Evolutionary conservation across 495 filamentous ascomycete species (phyloP).

Genomic region (Penicillium subrubescens): DNA sequence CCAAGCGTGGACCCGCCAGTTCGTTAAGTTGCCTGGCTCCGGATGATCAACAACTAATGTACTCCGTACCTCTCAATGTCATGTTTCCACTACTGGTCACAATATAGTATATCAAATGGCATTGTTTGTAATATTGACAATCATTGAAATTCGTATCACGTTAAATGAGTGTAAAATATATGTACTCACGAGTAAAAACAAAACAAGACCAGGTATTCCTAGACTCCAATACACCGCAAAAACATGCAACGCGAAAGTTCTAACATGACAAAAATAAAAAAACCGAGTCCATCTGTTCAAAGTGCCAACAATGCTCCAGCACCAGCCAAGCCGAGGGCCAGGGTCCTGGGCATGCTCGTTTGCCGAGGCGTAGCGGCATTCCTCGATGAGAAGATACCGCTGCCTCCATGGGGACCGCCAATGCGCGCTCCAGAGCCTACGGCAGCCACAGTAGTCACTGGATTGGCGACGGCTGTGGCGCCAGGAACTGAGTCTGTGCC

Average conservation of each 20-base stretch:
- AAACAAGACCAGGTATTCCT: slow-evolving; percentile 11
- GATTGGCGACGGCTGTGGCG: slow-evolving; percentile 66
- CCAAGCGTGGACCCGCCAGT: background rate
- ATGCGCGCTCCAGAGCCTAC: slow-evolving; percentile 42
- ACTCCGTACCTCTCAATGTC: background rate
- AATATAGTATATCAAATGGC: no score
- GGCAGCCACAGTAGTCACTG: slow-evolving; percentile 53
- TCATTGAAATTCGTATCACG: slow-evolving; percentile 6
- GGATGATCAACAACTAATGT: background rate
- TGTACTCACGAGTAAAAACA: background rate
- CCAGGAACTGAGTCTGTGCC: slow-evolving; percentile 67
- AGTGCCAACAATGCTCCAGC: slow-evolving; percentile 33
- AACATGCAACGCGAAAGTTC: slow-evolving; percentile 7
- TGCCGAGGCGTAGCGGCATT: slow-evolving; percentile 20
- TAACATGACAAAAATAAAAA: slow-evolving; percentile 1
- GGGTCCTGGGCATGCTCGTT: slow-evolving; percentile 25
- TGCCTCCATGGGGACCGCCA: slow-evolving; percentile 31
- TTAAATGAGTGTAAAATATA: slow-evolving; percentile 3
- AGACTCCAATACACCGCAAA: slow-evolving; percentile 16
- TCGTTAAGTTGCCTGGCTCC: background rate
- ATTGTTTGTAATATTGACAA: background rate
- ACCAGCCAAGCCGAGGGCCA: slow-evolving; percentile 32
- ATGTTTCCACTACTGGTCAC: no score
- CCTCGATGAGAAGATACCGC: slow-evolving; percentile 19
- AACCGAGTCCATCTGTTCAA: background rate